Base-by-base conservation (phyloP, 2,329 filamentous ascomycete species). In the Colletotrichum acutatum region DNA sequence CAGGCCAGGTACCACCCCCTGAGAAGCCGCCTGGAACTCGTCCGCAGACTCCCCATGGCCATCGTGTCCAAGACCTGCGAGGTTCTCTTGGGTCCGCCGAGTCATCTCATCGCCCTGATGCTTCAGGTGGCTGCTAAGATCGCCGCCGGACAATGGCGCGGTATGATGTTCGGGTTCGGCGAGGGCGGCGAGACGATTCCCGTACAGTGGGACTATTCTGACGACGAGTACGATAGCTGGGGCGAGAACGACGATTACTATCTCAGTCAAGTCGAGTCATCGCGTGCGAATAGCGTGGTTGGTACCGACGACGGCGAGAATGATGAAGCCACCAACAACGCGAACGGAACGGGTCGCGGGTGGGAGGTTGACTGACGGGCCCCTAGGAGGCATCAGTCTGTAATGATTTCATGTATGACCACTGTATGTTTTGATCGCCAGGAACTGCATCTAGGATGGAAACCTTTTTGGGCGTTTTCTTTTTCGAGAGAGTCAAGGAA, bases 101-200 rank as follows among this genome's bases (percentile, higher is more conserved):
- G 92, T 19, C 91, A 95, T 77, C 88, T 97, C 2, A 89, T 97
- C 46, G 87, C 90, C 30, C 85, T 97, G 53, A 95, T 98, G 87
- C 88, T 98, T 5, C 91, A 91, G 68, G 94, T 98, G 69, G 94
- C 95, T 0, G 92, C 93, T 0, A 91, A 90, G 74, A 94, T 98
- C 74, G 89, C 91, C 1, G 86, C 86, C 34, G 90, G 89, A 22
- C 87, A 90, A 83, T 91, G 88, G 91, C 84, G 89, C 78, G 93
- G 89, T 74, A 82, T 89, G 76, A 85, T 90, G 65, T 86, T 87
- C 63, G 89, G 89, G 12, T 83, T 86, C 65, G 86, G 85, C 37
- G 89, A 90, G 68, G 79, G 82, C 19, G 89, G 88, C 9, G 87
- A 89, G 77, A 80, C 82, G 71, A 88, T 90, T 30, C 86, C 87